A percentile compares a stretch with the other conserved stretches of the same genome.
Conservation (phyloP, 495 filamentous ascomycete genomes). For the Annulohypoxylon moriforme region DNA sequence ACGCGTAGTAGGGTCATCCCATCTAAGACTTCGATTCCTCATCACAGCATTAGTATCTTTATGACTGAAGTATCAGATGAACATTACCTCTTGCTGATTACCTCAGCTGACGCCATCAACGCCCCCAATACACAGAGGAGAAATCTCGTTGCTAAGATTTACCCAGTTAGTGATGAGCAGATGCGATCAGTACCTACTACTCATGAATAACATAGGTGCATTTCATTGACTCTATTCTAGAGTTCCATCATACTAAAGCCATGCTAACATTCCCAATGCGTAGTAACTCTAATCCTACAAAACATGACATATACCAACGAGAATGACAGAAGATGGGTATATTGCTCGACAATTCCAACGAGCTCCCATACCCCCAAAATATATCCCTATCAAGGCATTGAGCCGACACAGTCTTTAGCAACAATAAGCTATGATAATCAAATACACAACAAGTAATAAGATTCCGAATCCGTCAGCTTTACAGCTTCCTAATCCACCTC, state of each 20-base stretch:
- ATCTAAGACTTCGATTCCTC: neutral
- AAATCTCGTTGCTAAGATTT: too few relatives aligned
- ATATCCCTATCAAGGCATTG: neutral
- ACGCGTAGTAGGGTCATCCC: neutral
- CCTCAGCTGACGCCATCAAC: neutral
- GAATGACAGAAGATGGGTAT: neutral
- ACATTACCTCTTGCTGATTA: neutral
- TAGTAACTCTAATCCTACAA: neutral
- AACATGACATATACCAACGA: neutral
- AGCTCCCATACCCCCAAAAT: neutral
- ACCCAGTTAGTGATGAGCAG: neutral
- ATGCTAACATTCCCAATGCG: neutral
- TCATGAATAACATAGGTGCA: neutral
- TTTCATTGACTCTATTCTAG: neutral
- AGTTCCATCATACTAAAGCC: neutral
- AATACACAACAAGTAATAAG: too few relatives aligned
- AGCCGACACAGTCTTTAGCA: neutral
- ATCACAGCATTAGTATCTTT: neutral
- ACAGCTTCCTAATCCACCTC: slow-evolving; percentile 18
- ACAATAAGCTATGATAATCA: neutral
- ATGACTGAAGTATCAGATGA: neutral
- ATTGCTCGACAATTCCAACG: neutral
- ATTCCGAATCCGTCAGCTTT: neutral
- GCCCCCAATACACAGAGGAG: neutral
- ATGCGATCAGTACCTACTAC: neutral